Evolutionary conservation across 2,329 filamentous ascomycete species (phyloP), one percentile per base, ranked within the genome.

Genomic region (Alternaria incomplexa): DNA sequence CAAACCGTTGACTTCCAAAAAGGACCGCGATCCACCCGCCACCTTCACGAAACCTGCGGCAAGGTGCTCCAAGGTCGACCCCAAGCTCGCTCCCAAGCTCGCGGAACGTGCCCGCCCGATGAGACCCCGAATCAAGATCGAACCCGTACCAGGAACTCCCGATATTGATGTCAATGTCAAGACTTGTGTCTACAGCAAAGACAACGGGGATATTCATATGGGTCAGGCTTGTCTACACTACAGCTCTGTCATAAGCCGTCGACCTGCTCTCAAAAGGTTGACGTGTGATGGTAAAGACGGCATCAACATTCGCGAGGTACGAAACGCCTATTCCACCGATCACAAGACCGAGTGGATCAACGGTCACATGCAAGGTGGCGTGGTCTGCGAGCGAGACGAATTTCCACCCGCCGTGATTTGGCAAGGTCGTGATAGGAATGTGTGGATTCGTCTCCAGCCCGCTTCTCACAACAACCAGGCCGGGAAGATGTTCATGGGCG

Each of bases 1-100:
- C 50, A 61, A 54, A 36, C 58, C 48, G 11, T 25, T 44, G 30
- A 55, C 40, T 7, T 44, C 28, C 52, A 55, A 55, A n/a, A 36
- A 43, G 13, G 52, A 55, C 32, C 52, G 36, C 20, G n/a, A 13
- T 13, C 28, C 52, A 28, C 28, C 52, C 6, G 32, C n/a, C 8
- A 43, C 23, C 8, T 32, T 32, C 8, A 46, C 52, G 13, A 55
- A 55, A 20, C 26, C 26, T 28, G 26, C 26, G 26, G 26, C 9
- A 28, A 28, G 26, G 26, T 28, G 26, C 26, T 10, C 26, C 26
- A 28, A 28, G 26, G 26, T 28, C 26, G 26, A 28, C 26, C 26
- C 26, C 10, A 28, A 28, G 26, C 26, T 28, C 26, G 26, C 26
- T 10, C 26, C 26, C 10, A 28, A 28, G 26, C 26, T 28, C 26